These are phyloP conservation scores for Euclidium syriacum DNA, from an alignment of 345 rosid genomes.

Conservation along the genomic window DNA sequence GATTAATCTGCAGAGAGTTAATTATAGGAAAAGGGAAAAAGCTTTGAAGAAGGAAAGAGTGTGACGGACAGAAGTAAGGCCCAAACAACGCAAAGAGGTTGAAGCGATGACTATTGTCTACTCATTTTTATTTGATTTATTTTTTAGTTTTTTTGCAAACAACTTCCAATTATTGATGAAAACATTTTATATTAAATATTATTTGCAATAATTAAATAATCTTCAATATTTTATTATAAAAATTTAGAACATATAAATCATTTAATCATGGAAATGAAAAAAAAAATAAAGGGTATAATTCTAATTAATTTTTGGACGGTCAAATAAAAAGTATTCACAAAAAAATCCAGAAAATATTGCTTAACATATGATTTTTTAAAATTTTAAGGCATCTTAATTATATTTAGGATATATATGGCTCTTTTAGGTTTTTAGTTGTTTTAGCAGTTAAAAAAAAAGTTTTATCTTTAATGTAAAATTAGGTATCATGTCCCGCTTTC, in stretches of 20 bases:
- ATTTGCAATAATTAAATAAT: background rate
- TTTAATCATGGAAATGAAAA: background rate
- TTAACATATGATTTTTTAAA: too few relatives aligned
- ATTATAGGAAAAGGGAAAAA: background rate
- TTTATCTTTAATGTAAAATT: too few relatives aligned
- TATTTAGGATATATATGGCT: too few relatives aligned
- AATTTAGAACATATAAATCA: background rate
- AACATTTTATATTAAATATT: background rate
- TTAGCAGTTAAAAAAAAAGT: too few relatives aligned
- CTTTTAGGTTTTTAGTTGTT: too few relatives aligned
- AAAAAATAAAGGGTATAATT: background rate
- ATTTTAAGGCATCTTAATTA: too few relatives aligned
- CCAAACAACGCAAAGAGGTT: constrained; percentile 30
- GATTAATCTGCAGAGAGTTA: constrained; percentile 9
- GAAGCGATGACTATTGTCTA: constrained; percentile 25
- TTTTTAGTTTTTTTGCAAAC: background rate
- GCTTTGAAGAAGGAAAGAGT: constrained; percentile 26
- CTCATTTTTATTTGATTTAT: background rate
- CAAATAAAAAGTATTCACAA: too few relatives aligned
- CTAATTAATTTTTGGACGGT: too few relatives aligned
- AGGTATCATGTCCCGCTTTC: too few relatives aligned
- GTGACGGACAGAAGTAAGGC: constrained; percentile 27
- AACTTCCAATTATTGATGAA: constrained; percentile 3
- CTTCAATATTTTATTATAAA: background rate
- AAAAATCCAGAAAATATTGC: too few relatives aligned